Percentiles rank a stretch among this genome's conserved stretches.
These are phyloP conservation scores for Oryza nivara DNA, from an alignment of 176 grass and related monocot species.

Conservation along the genomic window DNA sequence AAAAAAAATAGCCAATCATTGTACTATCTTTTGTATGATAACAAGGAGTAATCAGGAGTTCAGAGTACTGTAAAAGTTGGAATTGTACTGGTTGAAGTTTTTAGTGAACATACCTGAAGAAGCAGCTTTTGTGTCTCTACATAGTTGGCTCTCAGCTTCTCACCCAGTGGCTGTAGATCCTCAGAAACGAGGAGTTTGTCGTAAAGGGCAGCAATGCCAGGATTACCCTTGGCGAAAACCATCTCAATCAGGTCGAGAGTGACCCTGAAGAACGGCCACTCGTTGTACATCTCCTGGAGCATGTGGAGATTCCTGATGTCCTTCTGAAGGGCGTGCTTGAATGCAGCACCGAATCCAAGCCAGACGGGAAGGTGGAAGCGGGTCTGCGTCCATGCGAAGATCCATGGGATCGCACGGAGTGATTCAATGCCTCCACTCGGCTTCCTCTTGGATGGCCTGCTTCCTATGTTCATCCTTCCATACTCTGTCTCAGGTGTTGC, in stretches of 20 bases:
- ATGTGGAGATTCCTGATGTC: slow-evolving; percentile 68
- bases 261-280: slow-evolving; percentile 85
- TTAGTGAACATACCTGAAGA: slow-evolving; percentile 54
- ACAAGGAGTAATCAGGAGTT: background rate
- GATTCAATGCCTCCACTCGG: slow-evolving; percentile 81
- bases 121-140: slow-evolving; percentile 70
- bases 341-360: slow-evolving; percentile 69
- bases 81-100: background rate
- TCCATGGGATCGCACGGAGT: slow-evolving; percentile 85
- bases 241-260: slow-evolving; percentile 83
- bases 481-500: slow-evolving; percentile 80
- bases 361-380: slow-evolving; percentile 79
- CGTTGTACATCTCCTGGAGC: slow-evolving; percentile 78
- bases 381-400: slow-evolving; percentile 84
- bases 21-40: background rate
- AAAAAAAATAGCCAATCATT: background rate
- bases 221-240: slow-evolving; percentile 84
- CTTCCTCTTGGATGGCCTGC: slow-evolving; percentile 80
- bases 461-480: slow-evolving; percentile 88
- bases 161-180: slow-evolving; percentile 56
- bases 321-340: slow-evolving; percentile 71
- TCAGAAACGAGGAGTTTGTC: slow-evolving; percentile 77
- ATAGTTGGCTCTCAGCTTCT: slow-evolving; percentile 61
- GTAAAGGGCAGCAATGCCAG: slow-evolving; percentile 73
- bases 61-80: background rate